Conservation (phyloP, 225 moss, liverwort and hornwort species). For the Ulota crispa region DNA sequence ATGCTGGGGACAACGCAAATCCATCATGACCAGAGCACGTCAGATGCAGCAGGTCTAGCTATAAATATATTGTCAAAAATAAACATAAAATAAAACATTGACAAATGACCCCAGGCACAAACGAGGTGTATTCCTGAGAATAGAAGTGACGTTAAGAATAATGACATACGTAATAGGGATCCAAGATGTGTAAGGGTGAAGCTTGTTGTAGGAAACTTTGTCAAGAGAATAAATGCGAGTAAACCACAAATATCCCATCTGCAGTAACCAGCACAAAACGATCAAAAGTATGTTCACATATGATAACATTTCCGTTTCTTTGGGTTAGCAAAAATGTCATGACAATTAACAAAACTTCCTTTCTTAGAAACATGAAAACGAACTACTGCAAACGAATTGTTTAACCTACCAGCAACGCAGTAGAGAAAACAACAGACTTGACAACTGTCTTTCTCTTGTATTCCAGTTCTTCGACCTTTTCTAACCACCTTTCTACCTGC, state of each 20-base stretch:
- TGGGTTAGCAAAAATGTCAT: neutral
- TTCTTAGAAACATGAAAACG: neutral
- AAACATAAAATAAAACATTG: neutral
- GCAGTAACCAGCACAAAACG: slow-evolving; percentile 25
- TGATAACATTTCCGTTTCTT: neutral
- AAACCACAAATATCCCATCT: slow-evolving; percentile 93
- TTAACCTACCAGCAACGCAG: slow-evolving; percentile 59
- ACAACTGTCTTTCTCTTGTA: slow-evolving; percentile 35
- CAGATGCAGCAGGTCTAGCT: neutral
- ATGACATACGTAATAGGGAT: slow-evolving; percentile 88
- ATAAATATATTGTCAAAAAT: neutral
- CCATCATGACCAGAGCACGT: neutral
- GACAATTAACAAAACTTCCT: neutral
- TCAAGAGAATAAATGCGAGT: slow-evolving; percentile 78
- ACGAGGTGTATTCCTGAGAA: neutral
- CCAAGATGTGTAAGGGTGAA: slow-evolving; percentile 98
- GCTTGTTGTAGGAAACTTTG: slow-evolving; percentile 71
- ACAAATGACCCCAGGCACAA: neutral
- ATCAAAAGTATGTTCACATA: neutral
- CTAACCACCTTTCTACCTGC: slow-evolving; percentile 88
- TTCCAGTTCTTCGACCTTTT: slow-evolving; percentile 82
- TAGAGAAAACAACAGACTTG: slow-evolving; percentile 50
- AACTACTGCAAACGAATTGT: neutral
- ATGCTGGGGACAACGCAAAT: neutral
- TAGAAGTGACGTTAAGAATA: slow-evolving; percentile 2